A percentile compares a stretch with the other conserved stretches of the same genome.
Conservation (phyloP, 805 yeast species). For the Lipomyces orientalis region DNA sequence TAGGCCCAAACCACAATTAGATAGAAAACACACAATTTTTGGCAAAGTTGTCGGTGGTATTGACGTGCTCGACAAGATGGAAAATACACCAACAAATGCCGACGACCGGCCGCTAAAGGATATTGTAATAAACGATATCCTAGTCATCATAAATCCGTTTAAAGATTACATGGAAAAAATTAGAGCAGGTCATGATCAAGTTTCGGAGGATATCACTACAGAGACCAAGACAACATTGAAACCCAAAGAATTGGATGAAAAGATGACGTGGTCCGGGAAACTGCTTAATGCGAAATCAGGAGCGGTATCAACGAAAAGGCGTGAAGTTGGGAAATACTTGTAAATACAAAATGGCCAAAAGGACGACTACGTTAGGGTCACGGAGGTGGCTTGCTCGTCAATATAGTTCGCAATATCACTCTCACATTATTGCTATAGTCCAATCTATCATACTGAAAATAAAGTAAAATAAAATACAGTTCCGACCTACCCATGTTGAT, state of each 20-base stretch:
- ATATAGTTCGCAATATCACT: too few species aligned
- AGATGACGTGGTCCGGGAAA: slow-evolving; percentile 33
- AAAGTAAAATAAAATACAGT: neutral
- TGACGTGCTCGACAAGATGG: slow-evolving; percentile 56
- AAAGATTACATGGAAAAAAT: slow-evolving; percentile 28
- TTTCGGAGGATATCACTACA: neutral
- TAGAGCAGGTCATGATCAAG: slow-evolving; percentile 21
- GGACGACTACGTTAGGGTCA: neutral
- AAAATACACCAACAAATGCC: slow-evolving; percentile 38
- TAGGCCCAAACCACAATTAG: slow-evolving; percentile 69
- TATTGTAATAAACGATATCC: slow-evolving; percentile 28
- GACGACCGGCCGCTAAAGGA: slow-evolving; percentile 33
- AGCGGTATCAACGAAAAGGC: neutral
- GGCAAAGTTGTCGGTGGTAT: slow-evolving; percentile 59
- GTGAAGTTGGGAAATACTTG: neutral
- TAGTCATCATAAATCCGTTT: slow-evolving; percentile 39
- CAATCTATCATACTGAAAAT: neutral
- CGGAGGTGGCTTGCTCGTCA: too few species aligned
- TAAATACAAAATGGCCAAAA: neutral
- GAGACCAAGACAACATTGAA: neutral
- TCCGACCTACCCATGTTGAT: neutral
- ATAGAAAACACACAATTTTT: slow-evolving; percentile 63
- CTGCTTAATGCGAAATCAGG: slow-evolving; percentile 2
- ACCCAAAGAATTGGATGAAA: slow-evolving; percentile 16
- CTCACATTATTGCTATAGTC: neutral